Evolutionary conservation across 768 basidiomycete genomes (phyloP).

Genomic region (Holtermannia corniformis): DNA sequence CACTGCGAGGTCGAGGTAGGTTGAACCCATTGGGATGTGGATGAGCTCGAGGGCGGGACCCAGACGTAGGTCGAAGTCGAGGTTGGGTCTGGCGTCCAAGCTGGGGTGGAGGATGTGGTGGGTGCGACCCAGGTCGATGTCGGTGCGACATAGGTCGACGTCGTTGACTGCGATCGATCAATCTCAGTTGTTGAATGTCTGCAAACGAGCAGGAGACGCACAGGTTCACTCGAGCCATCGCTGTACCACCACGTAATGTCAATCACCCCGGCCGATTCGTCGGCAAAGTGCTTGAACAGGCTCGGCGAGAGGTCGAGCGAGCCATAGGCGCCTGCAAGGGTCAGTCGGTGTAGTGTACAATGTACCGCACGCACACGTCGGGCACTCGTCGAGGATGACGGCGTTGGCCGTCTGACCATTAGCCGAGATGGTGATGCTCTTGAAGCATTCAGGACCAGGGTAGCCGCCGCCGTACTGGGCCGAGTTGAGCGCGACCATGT

Average conservation of each 20-base stretch:
- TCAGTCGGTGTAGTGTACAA: not conserved
- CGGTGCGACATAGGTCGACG: constrained; percentile 11
- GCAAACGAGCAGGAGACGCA: not conserved
- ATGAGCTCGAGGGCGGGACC: constrained; percentile 11
- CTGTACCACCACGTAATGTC: constrained; percentile 32
- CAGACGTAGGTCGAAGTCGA: constrained; percentile 10
- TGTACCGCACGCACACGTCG: constrained; percentile 27
- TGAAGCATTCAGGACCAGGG: constrained; percentile 38
- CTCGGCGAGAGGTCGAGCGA: not conserved
- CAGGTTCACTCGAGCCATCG: constrained; percentile 8
- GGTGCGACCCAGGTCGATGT: constrained; percentile 21
- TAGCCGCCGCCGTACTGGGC: constrained; percentile 32
- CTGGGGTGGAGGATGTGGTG: constrained; percentile 8
- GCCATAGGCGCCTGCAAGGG: not conserved
- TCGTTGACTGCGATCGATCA: constrained; percentile 9
- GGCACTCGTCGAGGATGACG: constrained; percentile 26
- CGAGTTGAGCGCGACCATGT: constrained; percentile 30
- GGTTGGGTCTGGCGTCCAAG: constrained; percentile 5
- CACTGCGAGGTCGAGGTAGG: constrained; percentile 2
- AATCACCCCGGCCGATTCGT: constrained; percentile 16
- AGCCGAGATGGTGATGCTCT: constrained; percentile 24
- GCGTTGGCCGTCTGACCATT: constrained; percentile 22
- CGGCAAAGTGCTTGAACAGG: constrained; percentile 30
- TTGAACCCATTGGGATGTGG: constrained; percentile 4
- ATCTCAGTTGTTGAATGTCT: constrained; percentile 1